Base-by-base conservation (phyloP, 2,329 filamentous ascomycete species). In the Neoscytalidium dimidiatum region DNA sequence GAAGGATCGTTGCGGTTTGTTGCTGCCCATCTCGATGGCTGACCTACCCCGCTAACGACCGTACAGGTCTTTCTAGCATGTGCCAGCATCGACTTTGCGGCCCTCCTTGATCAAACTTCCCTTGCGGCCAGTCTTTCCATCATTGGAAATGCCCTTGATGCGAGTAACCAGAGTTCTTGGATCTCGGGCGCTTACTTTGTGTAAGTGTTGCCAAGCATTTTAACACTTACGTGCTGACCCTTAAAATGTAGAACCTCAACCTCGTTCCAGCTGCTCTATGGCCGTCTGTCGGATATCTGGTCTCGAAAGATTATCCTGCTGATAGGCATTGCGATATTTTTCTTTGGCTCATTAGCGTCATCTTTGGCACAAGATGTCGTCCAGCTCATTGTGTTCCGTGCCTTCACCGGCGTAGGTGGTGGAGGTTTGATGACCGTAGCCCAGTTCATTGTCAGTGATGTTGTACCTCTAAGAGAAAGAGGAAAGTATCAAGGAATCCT, bases 71-170 rank as follows among this genome's bases (percentile, higher is more conserved):
- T 87, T 67, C 74, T 87, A 14, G 83, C 84, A 17, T 86, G 84
- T 66, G 81, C 84, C 49, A 84, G 78, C 23, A 82, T 86, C 64
- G 85, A 87, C 60, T 72, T 87, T 43, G 69, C 86, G 33, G 83
- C 85, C 0, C 75, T 86, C 57, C 85, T 86, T 77, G 85, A 86
- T 70, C 85, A 87, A 71, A 87, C 84, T 0, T 86, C 83, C 2
- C 74, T 87, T 33, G 85, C 84, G 0, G 79, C 82, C 14, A 85
- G 83, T 75, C 74, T 86, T 67, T 82, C 82, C 52, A 85, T 85
- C 57, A 81, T 87, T 26, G 82, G 82, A n/a, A 80, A 80, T 66
- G 77, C 82, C 0, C 72, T 87, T 4, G 74, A 81, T 3, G 82
- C 84, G 14, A 82, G 80, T 53, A 75, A 80, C 31, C 80, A 86